Base-by-base conservation (phyloP, 2,329 filamentous ascomycete species). In the Drechmeria coniospora region DNA sequence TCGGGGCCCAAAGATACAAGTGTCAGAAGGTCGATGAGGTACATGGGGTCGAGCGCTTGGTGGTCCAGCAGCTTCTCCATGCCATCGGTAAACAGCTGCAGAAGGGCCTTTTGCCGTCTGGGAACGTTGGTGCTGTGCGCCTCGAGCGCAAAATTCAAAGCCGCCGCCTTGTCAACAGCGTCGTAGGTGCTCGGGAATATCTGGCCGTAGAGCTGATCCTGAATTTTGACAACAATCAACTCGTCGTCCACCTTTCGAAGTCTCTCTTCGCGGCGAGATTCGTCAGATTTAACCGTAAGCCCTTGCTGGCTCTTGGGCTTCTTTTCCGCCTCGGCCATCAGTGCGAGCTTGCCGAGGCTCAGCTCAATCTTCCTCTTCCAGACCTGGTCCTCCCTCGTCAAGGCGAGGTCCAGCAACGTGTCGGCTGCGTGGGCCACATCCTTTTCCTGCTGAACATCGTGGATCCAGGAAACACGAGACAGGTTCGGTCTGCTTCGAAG, bases 321-420 rank as follows among this genome's bases (percentile, higher is more conserved):
- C 32, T 42, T 45, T 28, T 56, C 51, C 6, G 57, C 61, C 21
- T 74, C 69, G 11, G 81, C 81, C 38, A 94, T 54, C 29, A 74
- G 63, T 11, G 76, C 70, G 25, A 98, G 64, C 53, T 94, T 95
- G 20, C 81, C 79, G 21, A 98, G 63, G 33, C 83, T 92, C 15
- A 95, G 60, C 52, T 95, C 79, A 19, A 93, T 80, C 51, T 92
- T 90, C 58, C 92, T 92, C 54, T 74, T 83, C 87, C 87, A 95
- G 4, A 90, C 56, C 41, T 86, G 78, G 28, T 72, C 68, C 49
- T 94, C 86, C 29, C 73, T 70, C 27, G 65, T 63, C 13, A 76
- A 57, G 0, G 81, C 84, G 13, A 86, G 63, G 6, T 70, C 59
- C 23, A 79, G 59, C 25, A 98, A 63, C 1, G 75, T 78, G 23